Evolutionary conservation across 768 basidiomycete species (phyloP).

Genomic region (Favolaschia claudopus): DNA sequence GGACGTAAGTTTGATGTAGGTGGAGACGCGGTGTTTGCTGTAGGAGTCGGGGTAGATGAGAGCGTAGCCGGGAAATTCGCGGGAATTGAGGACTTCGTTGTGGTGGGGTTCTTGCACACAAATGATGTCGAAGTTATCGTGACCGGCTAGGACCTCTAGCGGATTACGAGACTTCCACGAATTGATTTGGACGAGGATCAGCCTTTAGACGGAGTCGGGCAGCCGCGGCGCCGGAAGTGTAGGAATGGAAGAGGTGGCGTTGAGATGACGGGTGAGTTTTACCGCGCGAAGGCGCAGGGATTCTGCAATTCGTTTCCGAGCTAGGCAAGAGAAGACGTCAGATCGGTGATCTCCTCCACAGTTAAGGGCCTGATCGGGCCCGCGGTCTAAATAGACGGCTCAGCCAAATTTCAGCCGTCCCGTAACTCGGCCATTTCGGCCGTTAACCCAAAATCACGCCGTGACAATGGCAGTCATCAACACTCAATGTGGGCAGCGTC

Average conservation of each 20-base stretch:
- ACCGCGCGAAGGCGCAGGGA: neutral
- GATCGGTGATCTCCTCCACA: neutral
- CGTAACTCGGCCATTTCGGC: no score
- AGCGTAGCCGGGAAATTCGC: neutral
- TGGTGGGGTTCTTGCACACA: no score
- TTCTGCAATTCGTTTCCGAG: neutral
- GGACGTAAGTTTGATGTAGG: neutral
- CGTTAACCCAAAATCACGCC: no score
- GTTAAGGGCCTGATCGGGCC: no score
- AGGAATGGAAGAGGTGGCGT: no score
- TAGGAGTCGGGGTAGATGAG: neutral
- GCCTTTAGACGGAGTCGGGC: neutral
- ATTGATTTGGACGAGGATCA: constrained; percentile 2
- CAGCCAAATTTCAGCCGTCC: no score
- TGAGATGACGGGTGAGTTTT: neutral
- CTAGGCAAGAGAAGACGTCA: neutral
- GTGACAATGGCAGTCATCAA: no score
- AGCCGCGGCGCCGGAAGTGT: neutral
- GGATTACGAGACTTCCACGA: constrained; percentile 5
- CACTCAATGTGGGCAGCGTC: no score
- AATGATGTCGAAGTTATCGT: neutral
- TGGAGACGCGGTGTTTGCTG: neutral
- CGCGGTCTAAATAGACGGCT: no score
- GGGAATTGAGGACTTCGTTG: neutral
- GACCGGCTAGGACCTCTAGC: neutral